Evolutionary conservation across 176 grass and related monocot species (phyloP).

Genomic region (Cocos nucifera): DNA sequence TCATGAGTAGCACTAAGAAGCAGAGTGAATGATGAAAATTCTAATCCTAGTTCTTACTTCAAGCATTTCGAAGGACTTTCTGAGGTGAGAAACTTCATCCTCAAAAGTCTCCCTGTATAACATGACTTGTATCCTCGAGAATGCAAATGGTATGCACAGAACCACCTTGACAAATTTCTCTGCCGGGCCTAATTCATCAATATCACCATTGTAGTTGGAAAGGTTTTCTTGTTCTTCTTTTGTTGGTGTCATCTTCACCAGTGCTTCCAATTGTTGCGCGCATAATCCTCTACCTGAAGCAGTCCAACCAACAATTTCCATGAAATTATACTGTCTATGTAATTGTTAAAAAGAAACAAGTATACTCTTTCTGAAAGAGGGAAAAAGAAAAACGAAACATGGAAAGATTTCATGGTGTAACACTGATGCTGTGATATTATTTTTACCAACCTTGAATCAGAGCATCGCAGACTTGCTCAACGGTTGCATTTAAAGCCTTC

Average conservation of each 20-base stretch:
- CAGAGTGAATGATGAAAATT: not conserved
- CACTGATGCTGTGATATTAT: no score
- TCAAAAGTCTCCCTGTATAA: constrained; percentile 79
- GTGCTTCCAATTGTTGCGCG: constrained; percentile 68
- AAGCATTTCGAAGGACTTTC: constrained; percentile 61
- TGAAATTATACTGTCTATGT: no score
- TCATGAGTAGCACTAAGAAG: not conserved
- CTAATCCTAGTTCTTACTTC: constrained; percentile 29
- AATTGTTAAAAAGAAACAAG: no score
- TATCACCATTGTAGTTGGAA: constrained; percentile 37
- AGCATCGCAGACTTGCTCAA: constrained; percentile 58
- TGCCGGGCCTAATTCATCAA: constrained; percentile 43
- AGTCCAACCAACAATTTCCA: not conserved
- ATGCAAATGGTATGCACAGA: constrained; percentile 58
- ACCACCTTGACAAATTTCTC: constrained; percentile 63
- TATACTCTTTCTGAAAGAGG: no score
- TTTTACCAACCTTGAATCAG: constrained; percentile 41
- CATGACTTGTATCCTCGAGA: constrained; percentile 67
- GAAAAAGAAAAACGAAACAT: no score
- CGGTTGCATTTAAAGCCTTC: constrained; percentile 64
- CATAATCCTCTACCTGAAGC: constrained; percentile 59
- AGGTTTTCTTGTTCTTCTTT: constrained; percentile 82
- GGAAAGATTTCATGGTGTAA: no score
- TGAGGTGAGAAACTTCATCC: constrained; percentile 70
- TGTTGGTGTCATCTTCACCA: constrained; percentile 84